A percentile compares a stretch with the other conserved stretches of the same genome.
Evolutionary conservation across 2,329 filamentous ascomycete genomes (phyloP).

Genomic region (Talaromyces sp.): DNA sequence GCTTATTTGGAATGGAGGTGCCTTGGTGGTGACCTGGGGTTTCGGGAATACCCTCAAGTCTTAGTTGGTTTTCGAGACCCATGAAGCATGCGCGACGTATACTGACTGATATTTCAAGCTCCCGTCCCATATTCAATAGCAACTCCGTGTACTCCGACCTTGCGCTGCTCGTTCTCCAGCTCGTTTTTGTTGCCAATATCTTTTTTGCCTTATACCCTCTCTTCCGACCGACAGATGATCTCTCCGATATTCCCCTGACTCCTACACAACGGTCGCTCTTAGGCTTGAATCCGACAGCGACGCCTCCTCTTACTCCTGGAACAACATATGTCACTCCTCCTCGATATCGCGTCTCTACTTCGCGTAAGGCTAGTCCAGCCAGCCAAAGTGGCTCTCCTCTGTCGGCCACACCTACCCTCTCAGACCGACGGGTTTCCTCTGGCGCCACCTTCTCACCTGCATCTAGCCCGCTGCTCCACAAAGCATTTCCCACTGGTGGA

Average conservation of each 20-base stretch:
- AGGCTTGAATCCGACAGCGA: constrained; percentile 72
- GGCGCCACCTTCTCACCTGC: constrained; percentile 59
- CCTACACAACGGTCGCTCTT: constrained; percentile 84
- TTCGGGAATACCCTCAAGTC: constrained; percentile 43
- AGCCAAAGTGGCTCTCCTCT: constrained; percentile 42
- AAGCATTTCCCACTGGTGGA: constrained; percentile 57
- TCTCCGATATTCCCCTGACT: constrained; percentile 88
- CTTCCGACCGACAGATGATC: constrained; percentile 70
- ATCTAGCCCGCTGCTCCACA: constrained; percentile 66
- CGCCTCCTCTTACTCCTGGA: constrained; percentile 64
- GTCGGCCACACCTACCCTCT: constrained; percentile 39
- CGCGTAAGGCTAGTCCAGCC: constrained; percentile 45
- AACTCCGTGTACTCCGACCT: constrained; percentile 48
- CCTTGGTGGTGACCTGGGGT: constrained; percentile 55
- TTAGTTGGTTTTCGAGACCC: constrained; percentile 35
- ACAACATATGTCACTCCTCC: constrained; percentile 83
- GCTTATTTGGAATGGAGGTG: constrained; percentile 67
- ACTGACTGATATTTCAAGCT: constrained; percentile 16
- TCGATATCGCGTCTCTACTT: constrained; percentile 76
- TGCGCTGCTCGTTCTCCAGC: constrained; percentile 58
- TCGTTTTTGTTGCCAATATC: constrained; percentile 72
- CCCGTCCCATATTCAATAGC: constrained; percentile 36
- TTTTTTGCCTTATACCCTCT: constrained; percentile 71
- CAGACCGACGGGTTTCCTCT: constrained; percentile 36
- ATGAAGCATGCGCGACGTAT: background rate